Evolutionary conservation across 2,329 filamentous ascomycete species (phyloP), one percentile per base, ranked within the genome.

Genomic region (Acrocalymma vagum): DNA sequence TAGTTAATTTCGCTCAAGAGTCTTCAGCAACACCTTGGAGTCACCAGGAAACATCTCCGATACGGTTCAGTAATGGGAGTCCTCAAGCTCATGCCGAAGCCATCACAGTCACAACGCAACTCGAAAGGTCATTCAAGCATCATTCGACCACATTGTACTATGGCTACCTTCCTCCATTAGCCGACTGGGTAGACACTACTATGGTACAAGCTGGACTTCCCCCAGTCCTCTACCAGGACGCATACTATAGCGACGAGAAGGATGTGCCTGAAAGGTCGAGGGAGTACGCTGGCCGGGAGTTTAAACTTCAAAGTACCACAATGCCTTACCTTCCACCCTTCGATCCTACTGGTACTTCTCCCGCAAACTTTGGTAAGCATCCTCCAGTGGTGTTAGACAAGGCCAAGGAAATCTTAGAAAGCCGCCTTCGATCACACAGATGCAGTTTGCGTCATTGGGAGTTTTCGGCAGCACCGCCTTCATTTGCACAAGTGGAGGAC

Each of bases 221-320:
- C 0, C 77, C 85, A 42, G 79, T 88, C 10, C 80, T 96, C 32
- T 95, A 96, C 51, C 88, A 91, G 66, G 85, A 91, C 62, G 86
- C 92, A 1, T 92, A 86, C 60, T 97, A 96, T 63, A 88, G 91
- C 55, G 79, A 88, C 18, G 90, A 95, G 47, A 79, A 78, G 34
- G 94, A 97, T 69, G 87, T 96, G 0, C 91, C 92, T 9, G 79
- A 86, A 25, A 81, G 86, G 37, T 71, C 79, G 21, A 80, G 90
- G 37, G 90, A 96, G 68, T 97, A 96, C 71, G 93, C 88, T 6
- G 93, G 93, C 3, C 84, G 85, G 54, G 88, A 95, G 56, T 96
- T 95, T 63, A 86, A 83, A 42, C 73, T 96, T 6, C 81, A 84
- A 58, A 87, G 91, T 45, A 84, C 80, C 38, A 88, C 87, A 1